Conservation (phyloP, 1,139 yeast species). For the Candida smagusa region DNA sequence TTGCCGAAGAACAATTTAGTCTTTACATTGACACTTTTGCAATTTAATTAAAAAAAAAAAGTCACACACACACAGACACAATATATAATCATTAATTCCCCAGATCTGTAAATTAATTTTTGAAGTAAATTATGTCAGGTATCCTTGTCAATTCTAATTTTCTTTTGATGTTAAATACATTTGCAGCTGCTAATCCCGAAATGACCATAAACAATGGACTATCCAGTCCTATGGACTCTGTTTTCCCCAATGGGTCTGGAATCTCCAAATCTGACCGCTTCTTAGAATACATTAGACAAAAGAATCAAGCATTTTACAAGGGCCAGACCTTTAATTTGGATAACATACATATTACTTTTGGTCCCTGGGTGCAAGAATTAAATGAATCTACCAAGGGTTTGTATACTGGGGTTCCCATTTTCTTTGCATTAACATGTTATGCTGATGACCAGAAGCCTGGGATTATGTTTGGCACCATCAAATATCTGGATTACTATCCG, state of each 20-base stretch:
- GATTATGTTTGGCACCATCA: slow-evolving; percentile 10
- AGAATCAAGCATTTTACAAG: slow-evolving; percentile 8
- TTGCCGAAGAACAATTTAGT: no score
- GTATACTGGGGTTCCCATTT: slow-evolving; percentile 9
- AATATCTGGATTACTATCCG: slow-evolving; percentile 11
- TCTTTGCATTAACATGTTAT: slow-evolving; percentile 8
- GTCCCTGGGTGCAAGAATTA: slow-evolving; percentile 12
- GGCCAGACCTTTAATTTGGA: slow-evolving; percentile 7
- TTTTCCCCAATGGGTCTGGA: neutral
- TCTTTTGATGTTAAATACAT: no score
- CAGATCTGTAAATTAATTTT: no score
- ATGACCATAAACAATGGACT: no score
- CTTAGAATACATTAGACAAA: slow-evolving; percentile 6
- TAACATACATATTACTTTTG: slow-evolving; percentile 9
- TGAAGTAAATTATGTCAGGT: no score
- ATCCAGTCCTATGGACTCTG: no score
- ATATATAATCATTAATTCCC: no score
- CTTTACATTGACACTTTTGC: no score
- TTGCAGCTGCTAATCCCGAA: no score
- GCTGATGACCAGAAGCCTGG: slow-evolving; percentile 8
- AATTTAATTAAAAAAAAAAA: no score
- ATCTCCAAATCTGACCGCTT: neutral
- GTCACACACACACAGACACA: no score
- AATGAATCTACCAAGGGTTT: slow-evolving; percentile 8
- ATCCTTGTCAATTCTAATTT: no score